Base-by-base conservation (phyloP, 139 green algal species). In the Picochlorum sp. region DNA sequence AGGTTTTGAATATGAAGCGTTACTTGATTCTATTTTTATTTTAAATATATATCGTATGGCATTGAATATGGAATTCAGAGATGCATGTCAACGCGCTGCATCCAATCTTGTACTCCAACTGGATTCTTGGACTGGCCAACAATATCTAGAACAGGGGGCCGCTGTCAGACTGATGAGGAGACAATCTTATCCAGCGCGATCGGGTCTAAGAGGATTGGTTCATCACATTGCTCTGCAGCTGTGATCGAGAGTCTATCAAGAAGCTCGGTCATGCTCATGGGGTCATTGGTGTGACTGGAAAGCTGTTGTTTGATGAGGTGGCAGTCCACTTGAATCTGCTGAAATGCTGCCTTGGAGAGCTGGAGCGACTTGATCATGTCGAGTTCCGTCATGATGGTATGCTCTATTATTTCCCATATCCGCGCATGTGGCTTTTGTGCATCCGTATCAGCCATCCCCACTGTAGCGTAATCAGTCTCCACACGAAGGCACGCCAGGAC, bases 271-370 rank as follows among this genome's bases (percentile, higher is more conserved):
- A 41, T 41, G 34, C 34, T 41, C 34, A 41, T 41, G 34, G 34
- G 34, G 8, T 41, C 34, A 41, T 41, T 41, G 8, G 34, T 41
- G 34, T 41, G 34, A 11, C 5, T 41, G 34, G 34, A 68, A 58
- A 94, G 73, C 45, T 63, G 2, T 7, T 60, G 51, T 6, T 82
- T 64, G 51, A 95, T 65, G 74, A 83, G 90, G 56, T 86, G 74
- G 26, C 80, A 77, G 69, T 95, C 88, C 45, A 95, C 69, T 71
- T 95, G 88, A 47, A 95, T 65, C 38, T 66, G 61, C 24, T 66
- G 61, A 56, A 66, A 66, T 56, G 37, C 61, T 18, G 15, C 24
- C 34, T 58, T 56, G 23, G 47, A 58, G 23, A 56, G 23, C 14
- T 7, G 20, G 16, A 56, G 14, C 14, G 24, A 56, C 13, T 16